Evolutionary conservation across 2,329 filamentous ascomycete species (phyloP), one percentile per base, ranked within the genome.

Genomic region (Didymella exigua): DNA sequence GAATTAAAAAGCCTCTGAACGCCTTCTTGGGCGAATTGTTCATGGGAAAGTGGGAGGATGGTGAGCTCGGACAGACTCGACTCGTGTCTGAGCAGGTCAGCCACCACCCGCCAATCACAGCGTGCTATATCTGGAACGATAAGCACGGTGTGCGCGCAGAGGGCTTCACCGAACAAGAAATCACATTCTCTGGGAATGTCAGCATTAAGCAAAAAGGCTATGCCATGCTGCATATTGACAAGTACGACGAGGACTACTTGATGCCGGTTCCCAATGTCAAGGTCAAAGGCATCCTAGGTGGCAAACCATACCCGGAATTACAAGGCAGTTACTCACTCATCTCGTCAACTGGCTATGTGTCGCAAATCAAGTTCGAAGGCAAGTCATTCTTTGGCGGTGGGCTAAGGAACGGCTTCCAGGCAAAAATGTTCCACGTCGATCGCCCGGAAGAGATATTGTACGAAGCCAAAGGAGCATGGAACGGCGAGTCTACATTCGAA

Each of bases 1-100:
- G 77, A 4, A 74, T 79, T 1, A 82, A 81, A 69, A 83, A 82
- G 59, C 80, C 81, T 0, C 63, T 82, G 42, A 82, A 82, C 56
- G 78, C 80, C 1, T 81, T 82, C 47, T 68, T 82, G 1, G 79
- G 79, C 0, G 79, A 82, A 50, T 48, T 81, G 0, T 82, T 81
- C 58, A 51, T 81, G 3, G 78, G 70, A 13, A 60, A 48, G 14
- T 74, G 65, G 63, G 55, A 67, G 7, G 61, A 64, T 26, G 62
- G 63, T n/a, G 70, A 73, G 33, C 62, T 71, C 19, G 75, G 76
- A 16, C 71, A 75, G 47, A 79, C 76, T 2, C 71, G 66, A 31
- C 59, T 80, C 8, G 69, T 80, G 1, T 71, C 73, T 13, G 78
- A 81, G 62, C 78, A 81, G 66, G 77, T 79, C 29, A 75, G 72